Base-by-base conservation (phyloP, 345 rosid species). In the Eutrema yunnanense region DNA sequence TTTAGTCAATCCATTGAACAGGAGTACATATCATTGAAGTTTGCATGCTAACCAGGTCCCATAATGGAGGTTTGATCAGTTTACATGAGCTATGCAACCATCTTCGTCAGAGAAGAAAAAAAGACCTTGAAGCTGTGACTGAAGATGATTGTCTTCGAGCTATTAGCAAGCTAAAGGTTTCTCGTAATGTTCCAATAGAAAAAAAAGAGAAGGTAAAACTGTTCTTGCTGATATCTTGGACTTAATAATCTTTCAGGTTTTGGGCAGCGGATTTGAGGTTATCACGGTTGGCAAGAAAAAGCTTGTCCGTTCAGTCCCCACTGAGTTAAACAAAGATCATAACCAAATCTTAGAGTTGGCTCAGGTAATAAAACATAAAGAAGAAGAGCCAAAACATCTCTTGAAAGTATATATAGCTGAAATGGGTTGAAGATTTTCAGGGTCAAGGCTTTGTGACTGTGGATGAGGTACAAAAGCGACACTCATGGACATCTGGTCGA, bases 131-230 rank as follows among this genome's bases (percentile, higher is more conserved):
- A 75, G 88, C 86, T 65, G 84, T 90, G 13, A 86, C 96, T 19
- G 96, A 92, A 81, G 98, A 90, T 81, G 98, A 92, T 53, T 92
- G 98, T 74, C 82, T 92, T 79, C 96, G 96, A 22, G 96, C 96
- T 56, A 92, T 92, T 71, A 88, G 92, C 82, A 90, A 92, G 82
- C 86, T 87, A 36, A 89, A 89, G 96, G 97, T 87, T 0, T 38
- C 32, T 55, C 26, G 16, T 33, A n/a, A 47, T 26, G 42, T 72
- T 30, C 46, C 43, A 4, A 12, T 9, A 9, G 8, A 22, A 7
- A 19, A 22, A 27, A 34, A 36, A 6, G 6, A 30, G 6, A 37
- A 10, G 12, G 10, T 10, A 8, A 2, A 59, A 38, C 16, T 26
- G 42, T 57, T 50, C 53, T 50, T 34, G 16, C 32, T 37, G n/a